Conservation (phyloP, 73 alveolate genomes). For the Symbiodinium natans region DNA sequence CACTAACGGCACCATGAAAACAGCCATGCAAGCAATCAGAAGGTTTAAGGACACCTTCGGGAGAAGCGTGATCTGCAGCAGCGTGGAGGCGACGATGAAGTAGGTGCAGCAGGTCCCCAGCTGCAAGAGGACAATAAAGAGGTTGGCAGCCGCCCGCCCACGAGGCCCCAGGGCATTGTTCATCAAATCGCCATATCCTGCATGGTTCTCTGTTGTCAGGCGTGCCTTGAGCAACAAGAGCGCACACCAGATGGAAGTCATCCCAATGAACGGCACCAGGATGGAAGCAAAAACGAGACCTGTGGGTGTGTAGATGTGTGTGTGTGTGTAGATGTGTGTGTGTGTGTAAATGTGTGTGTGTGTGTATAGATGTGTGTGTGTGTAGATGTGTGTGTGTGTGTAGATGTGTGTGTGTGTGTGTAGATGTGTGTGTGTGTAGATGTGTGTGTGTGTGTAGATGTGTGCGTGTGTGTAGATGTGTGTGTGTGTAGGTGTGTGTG, state of each 20-base stretch:
- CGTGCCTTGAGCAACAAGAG: slow-evolving; percentile 46
- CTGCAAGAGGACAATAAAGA: slow-evolving; percentile 52
- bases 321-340: too few species aligned
- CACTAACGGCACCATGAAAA: slow-evolving; percentile 43
- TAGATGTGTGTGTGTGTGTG: too few species aligned
- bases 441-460: too few species aligned
- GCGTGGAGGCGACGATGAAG: slow-evolving; percentile 64
- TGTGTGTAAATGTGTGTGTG: too few species aligned
- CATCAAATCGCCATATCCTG: slow-evolving; percentile 65
- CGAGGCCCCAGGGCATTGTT: slow-evolving; percentile 28
- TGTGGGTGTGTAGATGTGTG: too few species aligned
- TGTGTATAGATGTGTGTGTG: too few species aligned
- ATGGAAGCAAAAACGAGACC: slow-evolving; percentile 26
- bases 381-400: too few species aligned
- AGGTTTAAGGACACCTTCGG: slow-evolving; percentile 1
- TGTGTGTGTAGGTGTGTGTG: too few species aligned
- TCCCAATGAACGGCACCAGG: slow-evolving; percentile 43
- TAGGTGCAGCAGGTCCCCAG: slow-evolving; percentile 63
- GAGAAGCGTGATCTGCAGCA: slow-evolving; percentile 52
- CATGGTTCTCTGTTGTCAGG: slow-evolving; percentile 6
- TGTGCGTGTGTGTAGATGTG: too few species aligned
- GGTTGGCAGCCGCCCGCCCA: slow-evolving; percentile 38
- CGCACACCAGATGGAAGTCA: slow-evolving; percentile 54
- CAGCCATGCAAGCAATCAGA: slow-evolving; percentile 32
- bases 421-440: too few species aligned